A percentile compares a stretch with the other conserved stretches of the same genome.
phyloP scores from a whole-genome alignment of 2,329 filamentous ascomycete genomes.

The Coniochaeta hoffmannii region DNA sequence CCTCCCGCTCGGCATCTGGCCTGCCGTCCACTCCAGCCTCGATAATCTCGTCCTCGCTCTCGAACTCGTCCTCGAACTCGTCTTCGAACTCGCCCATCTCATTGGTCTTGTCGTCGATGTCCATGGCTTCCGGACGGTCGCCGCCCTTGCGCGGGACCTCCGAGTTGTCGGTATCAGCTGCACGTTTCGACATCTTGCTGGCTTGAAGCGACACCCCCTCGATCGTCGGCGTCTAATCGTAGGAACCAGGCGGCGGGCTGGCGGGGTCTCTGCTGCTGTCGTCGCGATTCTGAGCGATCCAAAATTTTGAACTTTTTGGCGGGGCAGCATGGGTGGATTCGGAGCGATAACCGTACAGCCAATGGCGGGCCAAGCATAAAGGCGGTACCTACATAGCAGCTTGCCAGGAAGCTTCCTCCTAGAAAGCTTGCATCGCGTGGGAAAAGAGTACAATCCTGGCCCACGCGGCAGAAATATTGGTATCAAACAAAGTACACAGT shows the following conservation, averaged over 20 bases:
- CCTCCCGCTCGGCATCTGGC: slow-evolving; percentile 86
- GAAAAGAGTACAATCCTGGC: no score
- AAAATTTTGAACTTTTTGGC: slow-evolving; percentile 4
- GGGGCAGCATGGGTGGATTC: no score
- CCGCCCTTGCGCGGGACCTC: slow-evolving; percentile 51
- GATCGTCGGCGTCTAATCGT: no score
- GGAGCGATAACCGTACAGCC: no score
- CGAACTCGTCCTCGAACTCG: slow-evolving; percentile 87
- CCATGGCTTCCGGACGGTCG: slow-evolving; percentile 56
- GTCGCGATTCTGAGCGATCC: not conserved
- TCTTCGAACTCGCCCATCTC: slow-evolving; percentile 84
- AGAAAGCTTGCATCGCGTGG: no score
- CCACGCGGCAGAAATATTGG: no score
- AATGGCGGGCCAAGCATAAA: no score
- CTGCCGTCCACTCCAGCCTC: slow-evolving; percentile 91
- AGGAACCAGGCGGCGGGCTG: not conserved
- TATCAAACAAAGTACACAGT: no score
- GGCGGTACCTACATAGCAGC: no score
- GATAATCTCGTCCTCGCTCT: slow-evolving; percentile 83
- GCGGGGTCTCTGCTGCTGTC: not conserved
- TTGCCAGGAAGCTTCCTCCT: no score
- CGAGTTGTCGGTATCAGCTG: slow-evolving; percentile 40
- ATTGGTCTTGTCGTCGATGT: slow-evolving; percentile 50
- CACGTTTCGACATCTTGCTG: slow-evolving; percentile 52
- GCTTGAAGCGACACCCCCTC: not conserved